These are phyloP conservation scores for Cryptosporidium muris DNA, from an alignment of 169 alveolate species.

Conservation along the genomic window DNA sequence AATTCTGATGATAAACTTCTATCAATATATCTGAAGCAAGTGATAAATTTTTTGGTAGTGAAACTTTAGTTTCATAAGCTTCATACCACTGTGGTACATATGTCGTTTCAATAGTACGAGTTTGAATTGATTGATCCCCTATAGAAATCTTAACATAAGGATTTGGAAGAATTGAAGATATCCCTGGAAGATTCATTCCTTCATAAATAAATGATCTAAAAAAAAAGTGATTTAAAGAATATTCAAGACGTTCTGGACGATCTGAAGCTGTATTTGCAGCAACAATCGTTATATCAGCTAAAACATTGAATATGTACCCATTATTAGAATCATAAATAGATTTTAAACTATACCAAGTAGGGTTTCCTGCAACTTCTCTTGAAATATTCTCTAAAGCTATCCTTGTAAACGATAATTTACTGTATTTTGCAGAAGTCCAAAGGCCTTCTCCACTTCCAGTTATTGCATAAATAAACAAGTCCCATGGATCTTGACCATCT, in stretches of 20 bases:
- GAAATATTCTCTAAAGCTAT: constrained; percentile 78
- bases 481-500: constrained; percentile 80
- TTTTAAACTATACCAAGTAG: constrained; percentile 84
- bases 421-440: constrained; percentile 43
- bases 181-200: constrained; percentile 86
- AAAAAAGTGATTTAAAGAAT: constrained; percentile 78
- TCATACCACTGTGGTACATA: constrained; percentile 86
- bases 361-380: constrained; percentile 78
- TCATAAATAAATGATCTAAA: constrained; percentile 87
- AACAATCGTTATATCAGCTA: constrained; percentile 73
- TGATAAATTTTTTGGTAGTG: constrained; percentile 83
- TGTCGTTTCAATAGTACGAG: constrained; percentile 82
- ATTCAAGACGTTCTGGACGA: constrained; percentile 84
- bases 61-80: constrained; percentile 84
- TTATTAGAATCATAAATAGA: constrained; percentile 70
- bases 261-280: constrained; percentile 69
- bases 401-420: constrained; percentile 81
- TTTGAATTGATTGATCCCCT: constrained; percentile 82
- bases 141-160: constrained; percentile 80
- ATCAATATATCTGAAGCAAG: constrained; percentile 88
- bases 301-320: constrained; percentile 74
- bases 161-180: constrained; percentile 74
- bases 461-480: constrained; percentile 73
- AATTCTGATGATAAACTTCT: constrained; percentile 78
- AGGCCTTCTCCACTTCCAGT: constrained; percentile 45